phyloP scores from a whole-genome alignment of 345 rosid genomes.

The Melastoma malabathricum region DNA sequence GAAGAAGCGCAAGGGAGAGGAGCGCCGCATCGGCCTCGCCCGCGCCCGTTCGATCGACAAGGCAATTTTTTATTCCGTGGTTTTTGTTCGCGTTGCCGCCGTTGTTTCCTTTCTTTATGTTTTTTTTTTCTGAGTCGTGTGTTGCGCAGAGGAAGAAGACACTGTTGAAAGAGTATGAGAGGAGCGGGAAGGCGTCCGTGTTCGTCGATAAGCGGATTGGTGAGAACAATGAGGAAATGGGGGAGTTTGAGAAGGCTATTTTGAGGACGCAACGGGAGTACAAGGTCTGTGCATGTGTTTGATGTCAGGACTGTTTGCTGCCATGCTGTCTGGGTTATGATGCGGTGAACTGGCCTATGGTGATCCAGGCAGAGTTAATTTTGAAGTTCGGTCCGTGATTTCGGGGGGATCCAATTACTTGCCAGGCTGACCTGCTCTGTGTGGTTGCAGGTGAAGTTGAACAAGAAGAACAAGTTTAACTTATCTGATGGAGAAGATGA shows the following conservation, averaged over 20 bases:
- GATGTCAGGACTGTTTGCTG: not conserved
- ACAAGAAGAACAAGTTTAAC: conserved; percentile 62
- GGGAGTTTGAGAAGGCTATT: conserved; percentile 68
- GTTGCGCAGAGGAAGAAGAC: conserved; percentile 62
- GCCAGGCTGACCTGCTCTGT: not conserved
- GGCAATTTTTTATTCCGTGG: conserved; percentile 8
- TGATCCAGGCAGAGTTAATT: not conserved
- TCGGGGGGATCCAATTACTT: not conserved
- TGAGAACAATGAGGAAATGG: conserved; percentile 54
- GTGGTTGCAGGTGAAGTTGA: conserved; percentile 35
- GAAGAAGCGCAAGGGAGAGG: conserved; percentile 82
- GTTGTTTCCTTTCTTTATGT: not conserved
- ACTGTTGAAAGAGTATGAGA: conserved; percentile 69
- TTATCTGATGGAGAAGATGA: conserved; percentile 89
- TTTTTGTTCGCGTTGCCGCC: not conserved
- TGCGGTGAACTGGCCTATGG: not conserved
- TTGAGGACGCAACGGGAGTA: conserved; percentile 75
- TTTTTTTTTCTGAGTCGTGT: not conserved
- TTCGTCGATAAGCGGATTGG: conserved; percentile 83
- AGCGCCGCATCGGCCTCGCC: conserved; percentile 52
- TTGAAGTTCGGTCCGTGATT: not conserved
- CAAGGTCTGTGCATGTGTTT: conserved; percentile 29
- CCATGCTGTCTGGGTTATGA: not conserved
- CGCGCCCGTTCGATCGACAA: conserved; percentile 61
- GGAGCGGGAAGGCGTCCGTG: conserved; percentile 52